Percentiles rank a stretch among this genome's conserved stretches.
Evolutionary conservation across 768 basidiomycete species (phyloP).

Genomic region (Podaxis sp.): DNA sequence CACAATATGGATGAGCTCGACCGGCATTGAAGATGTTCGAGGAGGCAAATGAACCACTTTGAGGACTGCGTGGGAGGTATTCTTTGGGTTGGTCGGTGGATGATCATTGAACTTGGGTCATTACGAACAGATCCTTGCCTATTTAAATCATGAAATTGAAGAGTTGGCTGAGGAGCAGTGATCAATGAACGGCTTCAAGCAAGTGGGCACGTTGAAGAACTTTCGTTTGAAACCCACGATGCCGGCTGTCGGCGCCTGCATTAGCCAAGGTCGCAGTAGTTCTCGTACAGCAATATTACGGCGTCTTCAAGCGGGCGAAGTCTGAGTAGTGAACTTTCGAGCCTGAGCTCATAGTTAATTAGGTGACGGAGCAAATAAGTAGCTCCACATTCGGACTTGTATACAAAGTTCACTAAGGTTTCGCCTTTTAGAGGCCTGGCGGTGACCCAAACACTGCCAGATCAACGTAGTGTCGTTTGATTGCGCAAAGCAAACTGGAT

Average conservation of each 20-base stretch:
- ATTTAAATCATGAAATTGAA: constrained; percentile 75
- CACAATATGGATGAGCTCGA: constrained; percentile 86
- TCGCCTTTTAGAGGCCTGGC: too few species aligned
- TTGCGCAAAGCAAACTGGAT: constrained; percentile 13
- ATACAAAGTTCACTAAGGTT: too few species aligned
- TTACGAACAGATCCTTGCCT: constrained; percentile 82
- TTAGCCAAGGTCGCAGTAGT: too few species aligned
- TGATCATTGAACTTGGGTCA: constrained; percentile 58
- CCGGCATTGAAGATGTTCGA: constrained; percentile 92
- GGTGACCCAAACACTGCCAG: too few species aligned
- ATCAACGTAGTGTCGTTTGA: background rate
- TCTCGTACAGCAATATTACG: too few species aligned
- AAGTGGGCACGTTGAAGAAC: constrained; percentile 97
- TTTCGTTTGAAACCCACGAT: constrained; percentile 74
- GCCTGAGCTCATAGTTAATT: too few species aligned
- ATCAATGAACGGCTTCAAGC: constrained; percentile 81
- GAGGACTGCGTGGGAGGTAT: constrained; percentile 76
- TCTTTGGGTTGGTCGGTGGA: constrained; percentile 82
- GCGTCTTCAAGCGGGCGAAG: too few species aligned
- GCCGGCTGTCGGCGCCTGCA: too few species aligned
- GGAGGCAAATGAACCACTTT: constrained; percentile 87
- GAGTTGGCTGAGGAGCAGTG: constrained; percentile 87
- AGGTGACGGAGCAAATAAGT: too few species aligned
- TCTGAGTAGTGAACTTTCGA: too few species aligned
- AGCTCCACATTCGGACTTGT: too few species aligned